These are phyloP conservation scores for Trametes meyenii DNA, from an alignment of 768 basidiomycete species.

Conservation along the genomic window DNA sequence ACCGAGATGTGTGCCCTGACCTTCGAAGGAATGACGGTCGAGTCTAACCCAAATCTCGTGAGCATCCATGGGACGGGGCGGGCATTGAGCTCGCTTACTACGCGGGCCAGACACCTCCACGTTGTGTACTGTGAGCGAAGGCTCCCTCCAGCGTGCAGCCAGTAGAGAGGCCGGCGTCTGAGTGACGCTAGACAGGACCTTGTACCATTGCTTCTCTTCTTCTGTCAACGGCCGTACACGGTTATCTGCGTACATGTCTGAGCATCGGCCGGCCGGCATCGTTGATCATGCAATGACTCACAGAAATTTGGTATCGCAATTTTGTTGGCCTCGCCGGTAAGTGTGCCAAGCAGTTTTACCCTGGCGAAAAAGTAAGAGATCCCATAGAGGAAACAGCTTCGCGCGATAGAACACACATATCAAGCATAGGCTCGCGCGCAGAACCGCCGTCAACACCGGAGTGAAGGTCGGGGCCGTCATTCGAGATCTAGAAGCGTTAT, in stretches of 20 bases:
- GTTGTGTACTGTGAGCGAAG: conserved; percentile 86
- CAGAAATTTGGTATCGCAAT: conserved; percentile 85
- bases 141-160: conserved; percentile 84
- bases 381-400: not conserved
- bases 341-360: conserved; percentile 75
- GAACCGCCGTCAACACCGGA: conserved; percentile 95
- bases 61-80: not conserved
- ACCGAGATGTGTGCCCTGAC: conserved; percentile 88
- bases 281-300: conserved; percentile 44
- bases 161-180: conserved; percentile 68
- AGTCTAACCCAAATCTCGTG: conserved; percentile 45
- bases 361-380: conserved; percentile 40
- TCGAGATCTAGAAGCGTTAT: conserved; percentile 56
- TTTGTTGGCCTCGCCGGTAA: conserved; percentile 58
- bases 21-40: conserved; percentile 85
- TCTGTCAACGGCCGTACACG: conserved; percentile 68
- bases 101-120: conserved; percentile 81
- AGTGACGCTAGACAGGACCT: conserved; percentile 68
- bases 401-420: conserved; percentile 60
- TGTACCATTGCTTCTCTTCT: conserved; percentile 69
- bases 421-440: conserved; percentile 86
- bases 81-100: conserved; percentile 47
- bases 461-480: conserved; percentile 79
- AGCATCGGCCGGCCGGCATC: not conserved
- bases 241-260: conserved; percentile 55